Evolutionary conservation across 495 filamentous ascomycete species (phyloP).

Genomic region (Neurospora intermedia): DNA sequence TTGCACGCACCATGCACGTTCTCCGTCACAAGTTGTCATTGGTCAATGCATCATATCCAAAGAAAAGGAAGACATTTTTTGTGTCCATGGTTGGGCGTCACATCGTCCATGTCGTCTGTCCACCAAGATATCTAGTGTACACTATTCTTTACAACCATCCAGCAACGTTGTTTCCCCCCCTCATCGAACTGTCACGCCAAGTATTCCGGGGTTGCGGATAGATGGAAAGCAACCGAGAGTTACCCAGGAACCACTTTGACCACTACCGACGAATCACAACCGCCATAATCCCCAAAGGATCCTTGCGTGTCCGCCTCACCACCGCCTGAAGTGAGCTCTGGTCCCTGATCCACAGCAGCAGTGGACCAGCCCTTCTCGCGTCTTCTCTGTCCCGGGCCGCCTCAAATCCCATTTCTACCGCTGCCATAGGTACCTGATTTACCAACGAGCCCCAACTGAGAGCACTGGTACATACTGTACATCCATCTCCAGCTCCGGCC

Average conservation of each 20-base stretch:
- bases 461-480: background rate
- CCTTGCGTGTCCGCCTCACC: background rate
- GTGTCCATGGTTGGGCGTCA: background rate
- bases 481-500: constrained; percentile 3
- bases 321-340: background rate
- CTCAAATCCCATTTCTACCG: background rate
- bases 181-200: background rate
- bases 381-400: background rate
- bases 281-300: background rate
- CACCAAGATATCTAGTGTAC: background rate
- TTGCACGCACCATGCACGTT: background rate
- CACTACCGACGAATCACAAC: background rate
- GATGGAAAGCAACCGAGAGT: background rate
- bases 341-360: background rate
- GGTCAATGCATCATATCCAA: background rate
- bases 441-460: background rate
- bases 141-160: background rate
- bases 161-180: background rate
- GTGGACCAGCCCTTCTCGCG: background rate
- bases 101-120: background rate
- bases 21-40: background rate
- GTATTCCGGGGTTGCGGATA: background rate
- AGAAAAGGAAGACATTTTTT: background rate
- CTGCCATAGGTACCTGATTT: background rate
- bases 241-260: background rate